These are phyloP conservation scores for Actinomortierella wolfii DNA, from an alignment of 371 early-diverging fungal genomes.

Conservation along the genomic window DNA sequence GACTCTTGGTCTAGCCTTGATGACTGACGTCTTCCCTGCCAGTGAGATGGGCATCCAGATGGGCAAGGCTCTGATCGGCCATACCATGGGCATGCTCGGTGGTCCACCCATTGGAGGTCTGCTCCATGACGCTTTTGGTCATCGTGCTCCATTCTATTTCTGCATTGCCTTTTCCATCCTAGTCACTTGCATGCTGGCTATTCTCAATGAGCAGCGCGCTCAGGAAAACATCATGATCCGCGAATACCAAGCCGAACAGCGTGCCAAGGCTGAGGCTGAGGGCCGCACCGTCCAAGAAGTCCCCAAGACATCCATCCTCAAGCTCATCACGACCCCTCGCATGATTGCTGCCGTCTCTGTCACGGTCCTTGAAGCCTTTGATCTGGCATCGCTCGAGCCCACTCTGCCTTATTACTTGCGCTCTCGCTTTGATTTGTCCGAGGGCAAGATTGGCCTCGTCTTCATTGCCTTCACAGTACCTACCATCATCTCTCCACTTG, in stretches of 20 bases:
- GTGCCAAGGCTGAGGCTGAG: conserved; percentile 24
- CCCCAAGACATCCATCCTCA: conserved; percentile 19
- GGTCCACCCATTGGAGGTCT: conserved; percentile 69
- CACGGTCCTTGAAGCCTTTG: conserved; percentile 39
- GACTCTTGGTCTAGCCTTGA: conserved; percentile 63
- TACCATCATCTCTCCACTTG: conserved; percentile 51
- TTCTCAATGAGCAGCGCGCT: conserved; percentile 38
- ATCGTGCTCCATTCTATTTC: conserved; percentile 74
- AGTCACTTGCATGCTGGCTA: conserved; percentile 27
- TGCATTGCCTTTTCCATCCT: conserved; percentile 64
- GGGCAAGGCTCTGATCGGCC: conserved; percentile 66
- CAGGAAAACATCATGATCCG: conserved; percentile 27
- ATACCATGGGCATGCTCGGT: conserved; percentile 65
- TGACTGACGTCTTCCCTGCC: conserved; percentile 66
- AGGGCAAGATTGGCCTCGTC: conserved; percentile 60
- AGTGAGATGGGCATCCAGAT: conserved; percentile 64
- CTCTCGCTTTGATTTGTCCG: conserved; percentile 57
- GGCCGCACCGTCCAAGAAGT: conserved; percentile 13
- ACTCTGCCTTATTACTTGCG: conserved; percentile 61
- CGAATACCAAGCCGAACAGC: conserved; percentile 24
- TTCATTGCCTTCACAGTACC: conserved; percentile 59
- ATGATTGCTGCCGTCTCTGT: conserved; percentile 43
- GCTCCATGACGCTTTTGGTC: conserved; percentile 64
- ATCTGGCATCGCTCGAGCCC: conserved; percentile 50
- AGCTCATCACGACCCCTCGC: conserved; percentile 28